A percentile compares a stretch with the other conserved stretches of the same genome.
Evolutionary conservation across 768 basidiomycete genomes (phyloP).

Genomic region (Boletus rex-veris): DNA sequence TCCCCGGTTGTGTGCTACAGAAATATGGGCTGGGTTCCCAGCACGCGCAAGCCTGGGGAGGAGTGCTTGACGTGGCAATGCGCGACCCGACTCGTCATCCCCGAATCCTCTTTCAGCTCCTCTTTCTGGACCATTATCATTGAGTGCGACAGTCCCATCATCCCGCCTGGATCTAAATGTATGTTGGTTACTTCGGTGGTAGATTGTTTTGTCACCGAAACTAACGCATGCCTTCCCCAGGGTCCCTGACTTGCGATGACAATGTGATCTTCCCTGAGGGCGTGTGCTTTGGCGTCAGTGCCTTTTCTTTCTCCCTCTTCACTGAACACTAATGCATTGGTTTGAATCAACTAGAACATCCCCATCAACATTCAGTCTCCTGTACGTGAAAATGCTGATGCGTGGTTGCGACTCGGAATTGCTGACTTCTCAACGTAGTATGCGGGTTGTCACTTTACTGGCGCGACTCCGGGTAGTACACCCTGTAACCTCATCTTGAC

Average conservation of each 20-base stretch:
- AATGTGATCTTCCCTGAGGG: conserved; percentile 5
- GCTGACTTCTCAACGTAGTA: neutral
- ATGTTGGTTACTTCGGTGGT: neutral
- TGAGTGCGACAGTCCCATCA: conserved; percentile 1
- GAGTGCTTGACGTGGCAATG: conserved; percentile 1
- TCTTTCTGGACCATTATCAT: conserved; percentile 9
- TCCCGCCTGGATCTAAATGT: conserved; percentile 5
- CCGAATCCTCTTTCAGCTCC: neutral
- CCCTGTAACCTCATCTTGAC: neutral
- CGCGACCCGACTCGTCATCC: neutral
- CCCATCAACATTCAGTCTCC: neutral
- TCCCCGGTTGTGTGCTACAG: neutral
- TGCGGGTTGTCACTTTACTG: neutral
- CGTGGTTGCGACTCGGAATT: neutral
- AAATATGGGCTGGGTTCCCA: conserved; percentile 1
- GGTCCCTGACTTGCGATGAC: conserved; percentile 3
- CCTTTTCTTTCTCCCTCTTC: neutral
- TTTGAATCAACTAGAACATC: neutral
- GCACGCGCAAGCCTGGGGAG: neutral
- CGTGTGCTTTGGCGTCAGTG: neutral
- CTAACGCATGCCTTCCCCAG: neutral
- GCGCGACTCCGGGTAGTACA: neutral
- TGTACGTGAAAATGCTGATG: neutral
- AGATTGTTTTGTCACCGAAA: neutral
- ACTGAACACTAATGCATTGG: neutral